Base-by-base conservation (phyloP, 495 filamentous ascomycete genomes). In the Daldinia grandis region DNA sequence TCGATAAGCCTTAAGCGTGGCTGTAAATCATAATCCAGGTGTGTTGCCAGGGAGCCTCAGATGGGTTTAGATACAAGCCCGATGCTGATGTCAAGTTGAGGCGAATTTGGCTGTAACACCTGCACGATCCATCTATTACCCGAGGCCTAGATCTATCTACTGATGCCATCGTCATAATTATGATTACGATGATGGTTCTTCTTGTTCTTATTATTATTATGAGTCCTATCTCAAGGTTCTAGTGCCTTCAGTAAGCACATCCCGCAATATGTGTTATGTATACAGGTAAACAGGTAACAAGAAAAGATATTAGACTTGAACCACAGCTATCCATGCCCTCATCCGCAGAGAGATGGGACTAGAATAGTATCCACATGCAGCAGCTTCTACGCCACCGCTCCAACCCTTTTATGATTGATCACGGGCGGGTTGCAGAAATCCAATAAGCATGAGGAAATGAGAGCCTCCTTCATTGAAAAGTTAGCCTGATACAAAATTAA, bases 91-190 rank as follows among this genome's bases (percentile, higher is more conserved):
- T 59, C 40, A 40, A 64, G 58, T 68, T 44, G 70, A 62, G 70
- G 65, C 61, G 62, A 73, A 73, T 73, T 73, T 51, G 56, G 70
- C 65, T 50, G 64, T 66, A 57, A 58, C 58, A 73, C 37, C 61
- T 65, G 70, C 62, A 68, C 61, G 33, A 57, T 64, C 60, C 50
- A 68, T 55, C 47, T 47, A 62, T 59, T 50, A 50, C 28, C 65
- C 61, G 57, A 66, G 61, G 56, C 62, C 59, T 58, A 69, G 70
- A 68, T 64, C 38, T 37, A 58, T 27, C 33, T 24, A 58, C 51
- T 47, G 51, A 53, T 53, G 19, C 31, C 51, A 73, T 62, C 70
- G 57, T 73, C 70, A 68, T 73, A n/a, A 58, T 62, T 62, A 73
- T 68, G 50, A 65, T 12, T 35, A 14, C 14, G 12, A 3, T 33